A percentile compares a stretch with the other conserved stretches of the same genome.
Conservation (phyloP, 139 green algal genomes). For the Medakamo hakoo region DNA sequence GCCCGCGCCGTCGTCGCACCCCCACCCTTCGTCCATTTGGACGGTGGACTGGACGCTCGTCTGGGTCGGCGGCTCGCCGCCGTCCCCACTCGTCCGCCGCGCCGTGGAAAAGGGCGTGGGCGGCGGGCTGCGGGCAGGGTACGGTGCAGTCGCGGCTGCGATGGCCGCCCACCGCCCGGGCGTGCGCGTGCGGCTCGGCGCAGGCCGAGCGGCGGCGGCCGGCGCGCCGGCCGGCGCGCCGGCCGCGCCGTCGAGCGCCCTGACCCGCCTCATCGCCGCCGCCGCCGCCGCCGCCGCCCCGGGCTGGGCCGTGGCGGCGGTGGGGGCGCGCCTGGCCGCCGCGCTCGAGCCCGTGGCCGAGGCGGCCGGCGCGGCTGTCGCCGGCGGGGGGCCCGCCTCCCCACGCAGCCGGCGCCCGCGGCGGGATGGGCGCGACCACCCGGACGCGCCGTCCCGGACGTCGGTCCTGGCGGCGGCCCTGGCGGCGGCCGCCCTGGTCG, state of each 20-base stretch:
- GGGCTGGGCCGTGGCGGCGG: not conserved
- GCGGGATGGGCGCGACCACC: not conserved
- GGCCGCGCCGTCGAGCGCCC: too few species aligned
- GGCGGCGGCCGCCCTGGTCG: not conserved
- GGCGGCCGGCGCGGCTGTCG: too few species aligned
- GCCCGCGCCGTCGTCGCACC: not conserved
- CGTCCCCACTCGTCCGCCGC: conserved; percentile 2
- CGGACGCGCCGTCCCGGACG: not conserved
- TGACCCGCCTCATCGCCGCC: not conserved
- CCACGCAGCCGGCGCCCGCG: too few species aligned
- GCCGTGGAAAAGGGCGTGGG: not conserved
- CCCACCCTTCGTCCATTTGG: not conserved
- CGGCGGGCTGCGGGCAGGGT: too few species aligned
- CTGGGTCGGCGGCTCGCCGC: not conserved
- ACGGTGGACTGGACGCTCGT: conserved; percentile 3
- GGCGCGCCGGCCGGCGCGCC: too few species aligned
- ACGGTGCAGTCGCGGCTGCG: too few species aligned
- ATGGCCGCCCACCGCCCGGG: too few species aligned
- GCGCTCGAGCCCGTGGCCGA: not conserved
- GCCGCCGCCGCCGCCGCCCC: too few species aligned
- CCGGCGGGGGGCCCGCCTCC: too few species aligned
- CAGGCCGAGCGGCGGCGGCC: not conserved
- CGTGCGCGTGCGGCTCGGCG: not conserved
- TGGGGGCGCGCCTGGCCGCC: not conserved
- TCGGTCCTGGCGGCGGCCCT: not conserved